A percentile compares a stretch with the other conserved stretches of the same genome.
These are phyloP conservation scores for Aspergillus terreus DNA, from an alignment of 2,329 filamentous ascomycete genomes.

Conservation along the genomic window DNA sequence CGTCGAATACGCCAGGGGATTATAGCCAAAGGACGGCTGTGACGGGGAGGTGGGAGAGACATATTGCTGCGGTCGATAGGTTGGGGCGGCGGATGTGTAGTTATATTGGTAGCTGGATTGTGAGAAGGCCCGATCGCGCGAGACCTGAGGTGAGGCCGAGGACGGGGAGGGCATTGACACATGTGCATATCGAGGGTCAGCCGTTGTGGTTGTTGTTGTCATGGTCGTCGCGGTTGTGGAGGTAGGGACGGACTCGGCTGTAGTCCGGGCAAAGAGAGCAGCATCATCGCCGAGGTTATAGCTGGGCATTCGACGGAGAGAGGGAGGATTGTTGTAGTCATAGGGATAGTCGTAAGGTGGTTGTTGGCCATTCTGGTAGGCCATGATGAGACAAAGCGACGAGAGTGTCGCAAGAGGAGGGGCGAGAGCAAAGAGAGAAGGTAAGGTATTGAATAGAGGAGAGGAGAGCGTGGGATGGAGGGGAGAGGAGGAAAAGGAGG, in stretches of 20 bases:
- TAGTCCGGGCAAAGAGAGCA: slow-evolving; percentile 43
- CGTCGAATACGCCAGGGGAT: slow-evolving; percentile 61
- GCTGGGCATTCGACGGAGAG: slow-evolving; percentile 59
- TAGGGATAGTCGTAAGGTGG: slow-evolving; percentile 40
- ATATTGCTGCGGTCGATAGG: slow-evolving; percentile 64
- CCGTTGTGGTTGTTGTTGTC: slow-evolving; percentile 26
- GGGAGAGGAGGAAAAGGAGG: not conserved
- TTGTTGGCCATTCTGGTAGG: slow-evolving; percentile 52
- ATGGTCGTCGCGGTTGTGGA: slow-evolving; percentile 22
- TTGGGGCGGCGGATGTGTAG: slow-evolving; percentile 26
- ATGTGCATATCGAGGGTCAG: slow-evolving; percentile 34
- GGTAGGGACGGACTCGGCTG: slow-evolving; percentile 33
- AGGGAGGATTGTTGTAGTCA: slow-evolving; percentile 31
- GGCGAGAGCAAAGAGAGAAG: not conserved
- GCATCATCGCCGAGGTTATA: slow-evolving; percentile 75
- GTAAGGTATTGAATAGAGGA: not conserved
- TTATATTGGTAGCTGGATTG: slow-evolving; percentile 50
- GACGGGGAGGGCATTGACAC: slow-evolving; percentile 23
- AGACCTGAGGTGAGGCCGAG: slow-evolving; percentile 28
- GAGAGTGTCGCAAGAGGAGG: not conserved
- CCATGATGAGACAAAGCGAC: slow-evolving; percentile 38
- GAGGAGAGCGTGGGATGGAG: not conserved
- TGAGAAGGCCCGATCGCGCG: slow-evolving; percentile 39
- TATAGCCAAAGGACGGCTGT: slow-evolving; percentile 56
- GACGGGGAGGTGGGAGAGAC: slow-evolving; percentile 45